Evolutionary conservation across 306 rosid genomes (phyloP), one percentile per base, ranked within the genome.

Genomic region (Casuarina glauca): DNA sequence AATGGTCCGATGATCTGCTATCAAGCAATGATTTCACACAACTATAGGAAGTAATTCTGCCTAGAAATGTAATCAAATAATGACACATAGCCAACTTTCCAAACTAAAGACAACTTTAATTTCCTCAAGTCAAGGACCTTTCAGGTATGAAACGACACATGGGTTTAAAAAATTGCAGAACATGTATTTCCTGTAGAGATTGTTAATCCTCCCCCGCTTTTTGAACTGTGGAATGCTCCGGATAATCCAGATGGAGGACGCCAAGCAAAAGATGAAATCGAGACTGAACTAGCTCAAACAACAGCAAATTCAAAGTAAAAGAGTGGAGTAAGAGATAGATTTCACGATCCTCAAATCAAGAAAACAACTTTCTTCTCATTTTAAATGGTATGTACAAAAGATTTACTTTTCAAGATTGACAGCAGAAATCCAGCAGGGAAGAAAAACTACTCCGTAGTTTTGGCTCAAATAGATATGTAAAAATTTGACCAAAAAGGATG

Each of bases 11-110:
- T 35, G 35, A 58, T 19, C 35, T 2, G 38, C 20, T 6, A 58
- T 10, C 3, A 2, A 19, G 35, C 26, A n/a, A 2, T 51, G 15
- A 9, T 58, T 58, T 19, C 64, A 58, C 35, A 58, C 38, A 6
- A 58, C 64, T 20, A 58, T 58, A 32, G 26, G 64, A 58, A 57
- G 63, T 57, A 57, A 9, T 20, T 35, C 64, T 4, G 13, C 32
- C 32, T 19, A 26, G 38, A 58, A 46, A 15, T 38, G 26, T 38
- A 63, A 63, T 9, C 19, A 63, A 63, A 63, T 15, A 11, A 41
- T 66, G 32, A 66, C 71, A 6, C 17, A 66, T 16, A 16, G 49
- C 71, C 71, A 66, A 42, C 69, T 38, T 44, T 38, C 69, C 69
- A 12, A 4, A 35, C 19, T 11, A 10, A 36, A 36, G 17, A 36